Conservation (phyloP, 148 eudicot genomes). For the Polygonum maritimum region DNA sequence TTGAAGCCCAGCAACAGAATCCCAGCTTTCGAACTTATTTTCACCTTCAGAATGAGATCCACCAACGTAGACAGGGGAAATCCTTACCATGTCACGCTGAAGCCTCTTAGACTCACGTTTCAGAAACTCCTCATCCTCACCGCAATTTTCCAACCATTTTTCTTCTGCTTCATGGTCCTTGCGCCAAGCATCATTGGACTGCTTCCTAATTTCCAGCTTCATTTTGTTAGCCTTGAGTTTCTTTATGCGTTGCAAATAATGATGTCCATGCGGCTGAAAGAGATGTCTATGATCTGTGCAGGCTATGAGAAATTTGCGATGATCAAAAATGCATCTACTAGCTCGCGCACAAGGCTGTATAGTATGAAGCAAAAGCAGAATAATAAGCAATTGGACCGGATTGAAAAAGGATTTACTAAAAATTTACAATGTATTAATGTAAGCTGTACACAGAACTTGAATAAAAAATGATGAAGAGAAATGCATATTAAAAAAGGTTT, state of each 20-base stretch:
- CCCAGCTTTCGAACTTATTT: slow-evolving; percentile 70
- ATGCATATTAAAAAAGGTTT: background rate
- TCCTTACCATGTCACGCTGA: slow-evolving; percentile 84
- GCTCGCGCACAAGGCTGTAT: slow-evolving; percentile 90
- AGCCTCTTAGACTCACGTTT: slow-evolving; percentile 94
- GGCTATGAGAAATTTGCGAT: slow-evolving; percentile 94
- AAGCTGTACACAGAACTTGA: background rate
- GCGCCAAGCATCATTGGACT: slow-evolving; percentile 68
- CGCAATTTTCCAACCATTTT: slow-evolving; percentile 92
- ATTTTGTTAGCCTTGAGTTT: slow-evolving; percentile 72
- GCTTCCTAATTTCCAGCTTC: slow-evolving; percentile 74
- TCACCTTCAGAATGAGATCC: slow-evolving; percentile 50
- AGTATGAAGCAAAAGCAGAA: slow-evolving; percentile 16
- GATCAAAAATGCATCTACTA: slow-evolving; percentile 82
- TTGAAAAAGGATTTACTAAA: background rate
- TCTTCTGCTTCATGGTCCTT: slow-evolving; percentile 94
- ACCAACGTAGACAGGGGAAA: slow-evolving; percentile 86
- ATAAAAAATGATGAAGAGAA: background rate
- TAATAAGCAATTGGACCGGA: slow-evolving; percentile 6
- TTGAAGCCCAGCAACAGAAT: slow-evolving; percentile 96
- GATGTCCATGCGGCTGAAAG: slow-evolving; percentile 76
- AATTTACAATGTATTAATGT: background rate
- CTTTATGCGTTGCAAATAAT: slow-evolving; percentile 44
- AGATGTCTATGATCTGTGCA: slow-evolving; percentile 84
- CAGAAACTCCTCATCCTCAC: slow-evolving; percentile 94